phyloP scores from a whole-genome alignment of 176 grass and related monocot genomes.

The Tillandsia leiboldiana region DNA sequence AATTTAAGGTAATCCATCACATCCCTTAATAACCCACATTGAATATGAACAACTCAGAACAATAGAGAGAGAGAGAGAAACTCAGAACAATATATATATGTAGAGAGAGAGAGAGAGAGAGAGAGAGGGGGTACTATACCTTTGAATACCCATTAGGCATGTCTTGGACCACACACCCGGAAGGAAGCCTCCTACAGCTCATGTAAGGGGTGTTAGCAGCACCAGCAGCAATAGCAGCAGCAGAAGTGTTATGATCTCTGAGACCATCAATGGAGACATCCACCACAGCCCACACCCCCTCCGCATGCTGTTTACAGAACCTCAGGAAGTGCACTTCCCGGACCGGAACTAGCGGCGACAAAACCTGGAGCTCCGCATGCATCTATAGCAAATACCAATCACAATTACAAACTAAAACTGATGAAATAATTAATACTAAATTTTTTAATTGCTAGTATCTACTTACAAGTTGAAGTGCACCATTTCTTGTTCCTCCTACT shows the following conservation, averaged over 20 bases:
- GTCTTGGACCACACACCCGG: conserved; percentile 30
- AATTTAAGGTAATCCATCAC: no score
- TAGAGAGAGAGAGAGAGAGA: background rate
- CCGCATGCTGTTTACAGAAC: conserved; percentile 17
- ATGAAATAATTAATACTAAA: no score
- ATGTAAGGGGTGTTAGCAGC: conserved; percentile 21
- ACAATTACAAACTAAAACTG: background rate
- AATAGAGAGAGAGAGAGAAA: background rate
- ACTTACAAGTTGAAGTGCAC: conserved; percentile 81
- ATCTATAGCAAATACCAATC: background rate
- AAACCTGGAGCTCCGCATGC: conserved; percentile 14
- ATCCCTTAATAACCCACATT: no score
- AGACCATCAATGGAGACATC: conserved; percentile 18
- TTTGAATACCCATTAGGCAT: conserved; percentile 17
- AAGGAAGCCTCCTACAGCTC: conserved; percentile 29
- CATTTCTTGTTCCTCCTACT: conserved; percentile 78
- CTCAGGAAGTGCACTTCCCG: conserved; percentile 15
- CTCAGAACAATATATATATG: background rate
- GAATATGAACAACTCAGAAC: no score
- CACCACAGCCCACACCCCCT: conserved; percentile 17
- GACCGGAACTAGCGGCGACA: conserved; percentile 11
- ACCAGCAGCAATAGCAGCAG: background rate
- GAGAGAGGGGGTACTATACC: conserved; percentile 14
- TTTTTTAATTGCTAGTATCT: background rate
- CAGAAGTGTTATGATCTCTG: background rate